Base-by-base conservation (phyloP, 257 asterid genomes). In the Rubia yunnanensis region DNA sequence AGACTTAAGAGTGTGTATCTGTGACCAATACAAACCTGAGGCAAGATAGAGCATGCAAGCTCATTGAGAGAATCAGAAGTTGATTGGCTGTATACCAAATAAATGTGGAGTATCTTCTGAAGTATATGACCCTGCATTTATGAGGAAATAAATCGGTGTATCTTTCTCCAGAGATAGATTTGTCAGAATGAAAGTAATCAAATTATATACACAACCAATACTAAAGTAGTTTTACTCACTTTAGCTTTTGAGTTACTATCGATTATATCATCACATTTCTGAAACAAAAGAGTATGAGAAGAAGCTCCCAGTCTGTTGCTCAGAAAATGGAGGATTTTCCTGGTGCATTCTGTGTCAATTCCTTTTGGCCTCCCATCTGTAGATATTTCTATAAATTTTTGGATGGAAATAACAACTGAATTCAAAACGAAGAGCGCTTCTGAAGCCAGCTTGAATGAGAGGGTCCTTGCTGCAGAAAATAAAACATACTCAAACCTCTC, bases 91-190 rank as follows among this genome's bases (percentile, higher is more conserved):
- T 89, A 79, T 36, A 77, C 83, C 84, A 89, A 78, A 79, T 85
- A 87, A 65, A 87, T 86, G 72, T 83, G 89, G 59, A 89, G 92
- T 71, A 87, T 79, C 83, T 78, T 89, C 73, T 89, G 94, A 76
- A 89, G 72, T 73, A 89, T 77, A 72, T 89, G 91, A 64, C 94
- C 95, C 96, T 89, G 84, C 81, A 82, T 52, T 52, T 44, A 50
- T 58, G 74, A 66, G 55, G 23, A 30, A 68, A 57, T 32, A n/a
- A 69, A 38, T 46, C 38, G 63, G 49, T 6, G 41, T 22, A 50
- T 63, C 63, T 44, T 65, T 26, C 71, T 59, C 56, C 23, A 36
- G 54, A 53, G 32, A 54, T 39, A 34, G 17, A 23, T 2, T 62
- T 61, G 31, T 46, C 56, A 46, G 26, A 64, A 17, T 2, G 5